A percentile compares a stretch with the other conserved stretches of the same genome.
phyloP scores from a whole-genome alignment of 305 asterid genomes.

The Fraxinus floribunda region DNA sequence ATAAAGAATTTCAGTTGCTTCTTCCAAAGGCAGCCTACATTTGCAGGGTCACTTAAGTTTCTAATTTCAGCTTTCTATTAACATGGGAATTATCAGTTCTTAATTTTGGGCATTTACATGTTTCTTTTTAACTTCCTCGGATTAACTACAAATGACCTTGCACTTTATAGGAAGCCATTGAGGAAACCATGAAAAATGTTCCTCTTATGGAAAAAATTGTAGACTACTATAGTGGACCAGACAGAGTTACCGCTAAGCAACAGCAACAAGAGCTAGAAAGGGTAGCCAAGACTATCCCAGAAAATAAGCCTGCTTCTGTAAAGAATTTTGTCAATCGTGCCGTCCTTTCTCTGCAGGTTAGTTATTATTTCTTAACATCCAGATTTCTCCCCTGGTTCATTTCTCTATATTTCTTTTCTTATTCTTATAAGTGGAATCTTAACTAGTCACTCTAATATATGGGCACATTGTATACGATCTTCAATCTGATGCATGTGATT shows the following conservation, averaged over 20 bases:
- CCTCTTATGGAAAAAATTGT: conserved; percentile 72
- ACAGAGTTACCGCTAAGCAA: conserved; percentile 79
- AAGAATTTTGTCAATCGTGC: conserved; percentile 75
- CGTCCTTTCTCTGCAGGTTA: conserved; percentile 80
- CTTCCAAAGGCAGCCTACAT: conserved; percentile 5
- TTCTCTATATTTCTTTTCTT: neutral
- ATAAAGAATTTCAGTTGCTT: neutral
- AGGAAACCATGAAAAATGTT: conserved; percentile 69
- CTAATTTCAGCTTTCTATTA: conserved; percentile 1
- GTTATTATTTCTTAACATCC: neutral
- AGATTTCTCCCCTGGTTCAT: neutral
- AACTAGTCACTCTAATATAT: neutral
- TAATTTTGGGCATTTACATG: conserved; percentile 4
- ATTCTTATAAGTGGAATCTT: neutral
- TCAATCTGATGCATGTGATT: conserved; percentile 10
- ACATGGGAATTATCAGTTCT: conserved; percentile 6
- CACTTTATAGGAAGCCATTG: conserved; percentile 53
- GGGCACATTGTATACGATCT: neutral
- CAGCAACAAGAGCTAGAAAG: conserved; percentile 75
- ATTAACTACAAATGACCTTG: conserved; percentile 6
- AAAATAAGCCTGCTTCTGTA: conserved; percentile 66
- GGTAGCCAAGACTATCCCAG: conserved; percentile 81
- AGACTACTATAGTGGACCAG: conserved; percentile 80
- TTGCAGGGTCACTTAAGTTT: neutral
- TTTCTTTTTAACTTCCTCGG: neutral